Percentiles rank a stretch among this genome's conserved stretches.
Evolutionary conservation across 2,329 filamentous ascomycete genomes (phyloP).

Genomic region (Apiospora kogelbergensis): DNA sequence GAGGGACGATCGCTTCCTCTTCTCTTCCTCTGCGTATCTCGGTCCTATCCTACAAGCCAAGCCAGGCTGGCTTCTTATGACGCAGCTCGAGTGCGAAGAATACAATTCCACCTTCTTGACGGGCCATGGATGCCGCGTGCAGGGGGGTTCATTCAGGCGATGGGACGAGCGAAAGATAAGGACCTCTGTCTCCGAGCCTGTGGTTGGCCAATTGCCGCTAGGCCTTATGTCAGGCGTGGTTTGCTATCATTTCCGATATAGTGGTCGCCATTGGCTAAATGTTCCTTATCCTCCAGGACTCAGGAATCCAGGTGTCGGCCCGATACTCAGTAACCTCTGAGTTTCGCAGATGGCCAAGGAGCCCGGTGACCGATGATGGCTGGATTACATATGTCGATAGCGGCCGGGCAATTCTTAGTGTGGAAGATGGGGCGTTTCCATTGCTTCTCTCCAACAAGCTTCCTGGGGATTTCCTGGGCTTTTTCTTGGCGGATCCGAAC

Average conservation of each 20-base stretch:
- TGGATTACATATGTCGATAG: neutral
- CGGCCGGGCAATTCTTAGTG: neutral
- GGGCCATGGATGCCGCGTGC: neutral
- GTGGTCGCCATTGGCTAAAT: neutral
- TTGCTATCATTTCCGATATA: too few relatives aligned
- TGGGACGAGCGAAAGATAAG: neutral
- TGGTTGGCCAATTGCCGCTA: neutral
- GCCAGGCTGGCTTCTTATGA: neutral
- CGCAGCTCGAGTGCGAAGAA: too few relatives aligned
- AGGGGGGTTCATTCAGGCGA: neutral
- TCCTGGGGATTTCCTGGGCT: neutral
- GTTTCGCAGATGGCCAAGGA: too few relatives aligned
- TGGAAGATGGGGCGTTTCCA: neutral
- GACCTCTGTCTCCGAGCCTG: neutral
- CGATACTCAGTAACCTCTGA: neutral
- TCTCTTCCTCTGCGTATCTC: neutral
- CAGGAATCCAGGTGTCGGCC: neutral
- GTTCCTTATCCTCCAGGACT: neutral
- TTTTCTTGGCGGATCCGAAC: neutral
- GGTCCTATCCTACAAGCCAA: too few relatives aligned
- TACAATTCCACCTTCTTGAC: too few relatives aligned
- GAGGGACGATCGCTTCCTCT: neutral
- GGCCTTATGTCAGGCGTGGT: neutral
- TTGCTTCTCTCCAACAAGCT: conserved; percentile 5
- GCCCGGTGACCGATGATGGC: too few relatives aligned